Evolutionary conservation across 179 eudicot species (phyloP), one percentile per base, ranked within the genome.

Genomic region (Silene noctiflora): DNA sequence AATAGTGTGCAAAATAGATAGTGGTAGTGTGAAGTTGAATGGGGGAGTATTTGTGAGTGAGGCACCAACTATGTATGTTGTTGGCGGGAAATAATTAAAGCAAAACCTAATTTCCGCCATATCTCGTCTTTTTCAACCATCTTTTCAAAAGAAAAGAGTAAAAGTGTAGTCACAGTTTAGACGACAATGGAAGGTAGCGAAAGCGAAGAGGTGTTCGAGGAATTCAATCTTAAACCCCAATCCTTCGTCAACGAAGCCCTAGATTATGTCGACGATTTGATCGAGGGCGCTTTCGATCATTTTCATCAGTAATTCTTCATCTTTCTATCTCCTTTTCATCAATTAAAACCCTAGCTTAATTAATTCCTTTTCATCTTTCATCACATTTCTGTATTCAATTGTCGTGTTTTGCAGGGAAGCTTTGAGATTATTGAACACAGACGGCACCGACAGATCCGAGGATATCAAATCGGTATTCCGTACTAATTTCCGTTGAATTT

Each of bases 221-320:
- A 91, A 3, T 72, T 94, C n/a, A 84, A 89, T 68, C 82, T 94
- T 20, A 88, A 86, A 51, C 98, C 98, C 20, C 93, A 85, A 75
- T 89, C 86, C 56, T 90, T 94, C 88, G 77, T 94, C 88, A 94
- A 94, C 82, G 91, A 86, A 68, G 81, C 82, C 72, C 84, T 92
- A 53, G 90, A 94, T 75, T 21, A 58, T 6, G 91, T 88, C 35
- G 93, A 89, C 72, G 88, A 89, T 12, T 55, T 92, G 17, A 71
- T 87, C 46, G 94, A 92, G 14, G 91, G 82, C 21, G 97, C 98
- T 76, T 94, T 94, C 81, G 80, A 81, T 72, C 83, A 69, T 83
- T 88, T 89, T 76, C 88, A 81, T 68, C 83, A 81, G 97, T 93
- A 80, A 65, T 7, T 65, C 58, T 73, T 71, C 35, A 56, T 64